Evolutionary conservation across 768 basidiomycete genomes (phyloP), one percentile per base, ranked within the genome.

Genomic region (Fistulinella prunicolor): DNA sequence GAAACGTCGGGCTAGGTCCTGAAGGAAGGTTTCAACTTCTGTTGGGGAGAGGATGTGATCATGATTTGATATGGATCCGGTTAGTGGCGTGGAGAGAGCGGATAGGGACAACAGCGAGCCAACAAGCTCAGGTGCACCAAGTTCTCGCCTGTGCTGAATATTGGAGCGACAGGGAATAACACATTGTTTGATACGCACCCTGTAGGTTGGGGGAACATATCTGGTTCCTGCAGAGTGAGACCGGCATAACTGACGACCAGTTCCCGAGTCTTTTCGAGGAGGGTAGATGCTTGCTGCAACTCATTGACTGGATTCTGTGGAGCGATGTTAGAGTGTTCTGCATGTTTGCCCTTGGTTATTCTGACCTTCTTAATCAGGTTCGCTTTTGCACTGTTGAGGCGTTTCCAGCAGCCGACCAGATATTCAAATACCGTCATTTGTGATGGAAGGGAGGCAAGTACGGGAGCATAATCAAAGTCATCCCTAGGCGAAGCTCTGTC

Each of bases 181-280:
- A 13, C 28, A 43, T 19, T 16, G 7, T 16, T 28, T 41, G 19
- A 39, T 21, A 72, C 79, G 50, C 66, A 89, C 93, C 81, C 78
- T 44, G 68, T 46, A 9, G 94, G 94, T 56, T 96, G 91, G 40
- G 92, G 89, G 56, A 99, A 98, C 86, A 97, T 94, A 32, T 83
- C 84, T 1, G 94, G 89, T 50, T 94, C 94, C 68, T 94, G 92
- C 9, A 99, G 72, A 20, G 80, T 87, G 40, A 97, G 76, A 6
- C 94, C 94, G 10, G 85, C 81, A 69, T 96, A 96, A 47, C 86
- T 91, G 54, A 98, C 81, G 42, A 97, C 68, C 14, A 96, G 75
- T 47, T 86, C 79, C n/a, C 86, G 84, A 30, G 89, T 64, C 65
- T 84, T 90, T 36, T 93, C 88, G 19, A 92, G 72, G n/a, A 79